These are phyloP conservation scores for Chaetomium fimeti DNA, from an alignment of 495 filamentous ascomycete genomes.

Conservation along the genomic window DNA sequence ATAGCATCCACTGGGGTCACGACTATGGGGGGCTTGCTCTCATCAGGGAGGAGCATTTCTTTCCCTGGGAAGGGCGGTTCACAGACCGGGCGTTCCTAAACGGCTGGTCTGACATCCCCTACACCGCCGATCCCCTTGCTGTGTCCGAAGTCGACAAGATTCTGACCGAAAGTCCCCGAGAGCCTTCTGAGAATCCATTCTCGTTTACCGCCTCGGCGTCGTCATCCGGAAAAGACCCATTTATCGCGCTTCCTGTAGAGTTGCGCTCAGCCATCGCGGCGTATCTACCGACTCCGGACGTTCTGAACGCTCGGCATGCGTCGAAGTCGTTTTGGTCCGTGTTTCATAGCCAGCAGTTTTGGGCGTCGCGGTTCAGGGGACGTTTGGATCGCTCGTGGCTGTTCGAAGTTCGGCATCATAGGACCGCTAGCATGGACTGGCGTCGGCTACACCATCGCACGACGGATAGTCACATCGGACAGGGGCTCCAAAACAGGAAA, in stretches of 20 bases:
- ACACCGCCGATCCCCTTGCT: not conserved
- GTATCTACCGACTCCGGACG: not conserved
- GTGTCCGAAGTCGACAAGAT: not conserved
- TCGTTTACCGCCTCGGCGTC: not conserved
- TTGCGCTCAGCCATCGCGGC: not conserved
- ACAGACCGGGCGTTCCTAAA: not conserved
- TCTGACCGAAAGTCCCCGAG: not conserved
- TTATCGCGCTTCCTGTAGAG: not conserved
- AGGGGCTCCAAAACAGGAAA: not conserved
- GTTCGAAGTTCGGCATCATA: not conserved
- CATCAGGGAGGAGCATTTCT: not conserved
- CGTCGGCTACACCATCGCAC: not conserved
- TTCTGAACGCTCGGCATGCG: conserved; percentile 1
- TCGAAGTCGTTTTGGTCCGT: conserved; percentile 6
- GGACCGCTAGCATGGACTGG: not conserved
- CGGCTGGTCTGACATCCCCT: not conserved
- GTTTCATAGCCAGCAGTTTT: conserved; percentile 4
- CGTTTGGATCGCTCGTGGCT: conserved; percentile 3
- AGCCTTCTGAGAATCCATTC: not conserved
- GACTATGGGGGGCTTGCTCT: not conserved
- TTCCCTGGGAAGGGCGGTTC: conserved; percentile 4
- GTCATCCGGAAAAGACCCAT: not conserved
- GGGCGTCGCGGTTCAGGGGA: conserved; percentile 9
- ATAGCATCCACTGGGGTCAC: not conserved
- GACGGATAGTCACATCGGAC: not conserved